phyloP scores from a whole-genome alignment of 2,329 filamentous ascomycete species.

The Microdochium trichocladiopsis region DNA sequence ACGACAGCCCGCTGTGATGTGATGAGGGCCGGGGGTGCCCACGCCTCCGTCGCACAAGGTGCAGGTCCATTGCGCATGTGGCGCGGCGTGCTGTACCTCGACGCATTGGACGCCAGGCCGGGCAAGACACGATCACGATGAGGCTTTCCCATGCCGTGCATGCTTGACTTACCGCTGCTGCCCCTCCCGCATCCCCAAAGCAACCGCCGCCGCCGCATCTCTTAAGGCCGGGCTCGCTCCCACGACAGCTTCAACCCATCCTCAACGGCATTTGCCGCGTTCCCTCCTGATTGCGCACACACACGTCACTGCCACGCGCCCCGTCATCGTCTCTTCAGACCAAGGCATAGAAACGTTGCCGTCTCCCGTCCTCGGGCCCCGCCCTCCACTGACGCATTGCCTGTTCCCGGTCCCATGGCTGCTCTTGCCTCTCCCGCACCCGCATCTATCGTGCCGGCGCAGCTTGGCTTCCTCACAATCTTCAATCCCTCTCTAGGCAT shows the following conservation, averaged over 20 bases:
- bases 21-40: too few species aligned
- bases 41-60: not conserved
- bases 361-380: not conserved
- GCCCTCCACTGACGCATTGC: not conserved
- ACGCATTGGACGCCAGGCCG: not conserved
- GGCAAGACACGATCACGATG: not conserved
- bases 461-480: slow-evolving; percentile 85
- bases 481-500: slow-evolving; percentile 71
- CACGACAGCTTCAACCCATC: not conserved
- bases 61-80: not conserved
- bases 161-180: not conserved
- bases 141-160: not conserved
- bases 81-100: not conserved
- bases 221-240: not conserved
- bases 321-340: too few species aligned
- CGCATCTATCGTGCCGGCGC: slow-evolving; percentile 58
- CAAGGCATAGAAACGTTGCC: too few species aligned
- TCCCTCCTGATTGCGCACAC: not conserved
- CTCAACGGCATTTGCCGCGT: too few species aligned
- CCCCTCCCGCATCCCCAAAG: not conserved
- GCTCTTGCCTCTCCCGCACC: slow-evolving; percentile 11
- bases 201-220: not conserved
- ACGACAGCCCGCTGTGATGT: too few species aligned
- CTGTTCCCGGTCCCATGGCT: slow-evolving; percentile 8
- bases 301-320: not conserved